Conservation (phyloP, 257 asterid species). For the Parsonsia alboflavescens region DNA sequence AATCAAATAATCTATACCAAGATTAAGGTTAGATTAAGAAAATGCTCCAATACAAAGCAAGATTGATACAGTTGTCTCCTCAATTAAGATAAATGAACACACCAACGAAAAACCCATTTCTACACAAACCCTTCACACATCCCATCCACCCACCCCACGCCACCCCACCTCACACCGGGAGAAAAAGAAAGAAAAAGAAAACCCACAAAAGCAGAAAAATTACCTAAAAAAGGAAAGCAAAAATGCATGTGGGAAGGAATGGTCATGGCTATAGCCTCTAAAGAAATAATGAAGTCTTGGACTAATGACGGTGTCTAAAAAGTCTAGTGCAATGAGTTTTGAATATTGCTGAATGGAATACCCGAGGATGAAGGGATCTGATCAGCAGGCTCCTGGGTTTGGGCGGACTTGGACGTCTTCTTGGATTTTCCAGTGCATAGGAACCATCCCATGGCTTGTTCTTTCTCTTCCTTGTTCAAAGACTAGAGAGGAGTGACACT, state of each 20-base stretch:
- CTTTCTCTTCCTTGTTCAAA: not conserved
- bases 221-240: not conserved
- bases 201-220: not conserved
- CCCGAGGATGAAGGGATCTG: constrained; percentile 71
- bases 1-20: not conserved
- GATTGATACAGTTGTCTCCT: not conserved
- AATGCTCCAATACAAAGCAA: not conserved
- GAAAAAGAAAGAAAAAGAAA: not conserved
- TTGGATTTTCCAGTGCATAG: constrained; percentile 68
- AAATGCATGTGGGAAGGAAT: not conserved
- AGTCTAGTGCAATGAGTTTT: constrained; percentile 4
- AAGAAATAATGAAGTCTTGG: constrained; percentile 7
- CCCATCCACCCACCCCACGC: not conserved
- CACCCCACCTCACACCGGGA: not conserved
- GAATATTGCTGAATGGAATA: constrained; percentile 15
- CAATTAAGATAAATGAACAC: not conserved
- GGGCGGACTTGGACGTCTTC: constrained; percentile 44
- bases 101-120: no score
- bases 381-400: constrained; percentile 41
- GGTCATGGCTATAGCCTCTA: no score
- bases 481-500: not conserved
- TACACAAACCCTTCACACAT: not conserved
- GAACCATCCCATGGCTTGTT: constrained; percentile 35
- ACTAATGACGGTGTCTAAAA: constrained; percentile 10
- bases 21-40: constrained; percentile 1